These are phyloP conservation scores for Lomentospora prolificans DNA, from an alignment of 2,329 filamentous ascomycete genomes.

Conservation along the genomic window DNA sequence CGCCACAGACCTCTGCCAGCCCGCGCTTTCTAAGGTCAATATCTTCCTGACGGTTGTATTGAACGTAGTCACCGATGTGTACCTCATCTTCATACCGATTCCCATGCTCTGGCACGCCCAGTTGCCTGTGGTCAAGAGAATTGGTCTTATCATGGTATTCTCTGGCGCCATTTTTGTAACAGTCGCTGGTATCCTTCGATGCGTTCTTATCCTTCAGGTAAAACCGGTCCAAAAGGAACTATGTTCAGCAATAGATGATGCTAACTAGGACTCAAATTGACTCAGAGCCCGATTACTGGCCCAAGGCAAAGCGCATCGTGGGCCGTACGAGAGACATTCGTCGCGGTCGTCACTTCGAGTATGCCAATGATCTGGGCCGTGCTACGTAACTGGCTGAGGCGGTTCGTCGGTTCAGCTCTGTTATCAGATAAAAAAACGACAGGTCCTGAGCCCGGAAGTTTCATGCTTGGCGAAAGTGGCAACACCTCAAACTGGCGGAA, in stretches of 20 bases:
- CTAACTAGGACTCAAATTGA: neutral
- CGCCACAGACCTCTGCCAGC: conserved; percentile 27
- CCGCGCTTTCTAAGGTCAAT: conserved; percentile 25
- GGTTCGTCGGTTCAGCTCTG: neutral
- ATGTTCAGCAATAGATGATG: neutral
- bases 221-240: conserved; percentile 13
- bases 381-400: conserved; percentile 12
- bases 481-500: too few species aligned
- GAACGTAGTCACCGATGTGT: conserved; percentile 30
- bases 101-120: conserved; percentile 44
- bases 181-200: conserved; percentile 42
- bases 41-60: conserved; percentile 27
- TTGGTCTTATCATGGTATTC: conserved; percentile 43
- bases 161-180: conserved; percentile 46
- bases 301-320: conserved; percentile 9
- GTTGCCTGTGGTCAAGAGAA: conserved; percentile 38
- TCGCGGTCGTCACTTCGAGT: conserved; percentile 27
- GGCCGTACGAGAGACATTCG: conserved; percentile 20
- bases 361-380: conserved; percentile 22
- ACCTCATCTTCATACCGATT: conserved; percentile 28
- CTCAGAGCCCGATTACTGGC: conserved; percentile 12
- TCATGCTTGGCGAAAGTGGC: too few species aligned
- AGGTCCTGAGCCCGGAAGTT: too few species aligned
- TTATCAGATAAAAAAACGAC: neutral
- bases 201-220: conserved; percentile 33